Conservation (phyloP, 2,329 filamentous ascomycete genomes). For the Parastagonospora avenae region DNA sequence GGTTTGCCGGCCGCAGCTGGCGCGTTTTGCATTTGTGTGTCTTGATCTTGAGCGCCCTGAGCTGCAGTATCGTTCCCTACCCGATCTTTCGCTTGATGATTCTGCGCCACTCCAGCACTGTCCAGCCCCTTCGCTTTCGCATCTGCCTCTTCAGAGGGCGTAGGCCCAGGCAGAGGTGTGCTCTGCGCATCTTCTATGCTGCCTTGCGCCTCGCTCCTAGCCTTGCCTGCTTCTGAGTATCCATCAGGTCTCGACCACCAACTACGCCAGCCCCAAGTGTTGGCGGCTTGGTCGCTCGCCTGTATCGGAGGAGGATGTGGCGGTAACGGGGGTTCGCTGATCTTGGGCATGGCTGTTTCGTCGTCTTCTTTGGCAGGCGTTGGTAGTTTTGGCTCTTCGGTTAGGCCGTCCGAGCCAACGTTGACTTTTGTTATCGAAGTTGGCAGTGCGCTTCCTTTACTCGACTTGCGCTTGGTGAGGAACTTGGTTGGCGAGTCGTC, state of each 20-base stretch:
- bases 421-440: constrained; percentile 54
- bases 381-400: constrained; percentile 34
- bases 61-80: constrained; percentile 5
- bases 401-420: constrained; percentile 46
- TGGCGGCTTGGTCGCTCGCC: constrained; percentile 12
- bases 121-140: constrained; percentile 32
- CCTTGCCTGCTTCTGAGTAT: constrained; percentile 47
- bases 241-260: constrained; percentile 59
- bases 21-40: constrained; percentile 20
- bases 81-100: constrained; percentile 13
- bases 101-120: constrained; percentile 1
- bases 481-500: constrained; percentile 42
- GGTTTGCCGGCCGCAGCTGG: constrained; percentile 9
- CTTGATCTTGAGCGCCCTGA: too few relatives aligned
- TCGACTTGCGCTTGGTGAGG: constrained; percentile 51
- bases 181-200: constrained; percentile 45
- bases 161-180: constrained; percentile 49
- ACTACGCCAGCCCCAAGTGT: constrained; percentile 50
- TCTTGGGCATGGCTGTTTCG: constrained; percentile 12
- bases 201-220: constrained; percentile 28
- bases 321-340: constrained; percentile 50
- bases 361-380: constrained; percentile 15
- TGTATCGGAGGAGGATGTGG: constrained; percentile 44
- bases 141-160: constrained; percentile 43
- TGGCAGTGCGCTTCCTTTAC: constrained; percentile 52